Evolutionary conservation across 2,329 filamentous ascomycete species (phyloP).

Genomic region (Microsporum canis): DNA sequence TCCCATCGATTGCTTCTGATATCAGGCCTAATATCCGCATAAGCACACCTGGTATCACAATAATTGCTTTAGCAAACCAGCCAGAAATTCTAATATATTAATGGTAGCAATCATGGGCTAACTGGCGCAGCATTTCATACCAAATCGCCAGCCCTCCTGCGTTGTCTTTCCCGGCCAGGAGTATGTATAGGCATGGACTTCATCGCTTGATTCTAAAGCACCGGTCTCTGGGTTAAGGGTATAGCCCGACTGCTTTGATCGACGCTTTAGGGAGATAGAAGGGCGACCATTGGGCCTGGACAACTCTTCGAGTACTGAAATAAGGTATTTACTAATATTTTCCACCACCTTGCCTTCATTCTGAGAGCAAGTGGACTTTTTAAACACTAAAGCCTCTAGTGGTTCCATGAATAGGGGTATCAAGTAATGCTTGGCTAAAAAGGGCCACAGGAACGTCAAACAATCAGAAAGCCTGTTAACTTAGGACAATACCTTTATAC

Average conservation of each 20-base stretch:
- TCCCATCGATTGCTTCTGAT: constrained; percentile 39
- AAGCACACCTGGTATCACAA: constrained; percentile 37
- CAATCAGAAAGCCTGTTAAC: neutral
- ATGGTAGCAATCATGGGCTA: neutral
- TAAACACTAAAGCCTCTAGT: neutral
- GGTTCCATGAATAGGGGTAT: neutral
- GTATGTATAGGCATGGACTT: constrained; percentile 24
- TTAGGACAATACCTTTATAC: neutral
- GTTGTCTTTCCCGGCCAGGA: constrained; percentile 45
- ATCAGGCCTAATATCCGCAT: constrained; percentile 47
- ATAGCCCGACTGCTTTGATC: constrained; percentile 14
- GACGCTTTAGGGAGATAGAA: constrained; percentile 20
- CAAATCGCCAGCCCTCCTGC: constrained; percentile 49
- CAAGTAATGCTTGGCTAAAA: neutral
- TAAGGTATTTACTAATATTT: constrained; percentile 24
- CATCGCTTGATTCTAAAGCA: constrained; percentile 19
- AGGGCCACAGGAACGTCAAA: neutral
- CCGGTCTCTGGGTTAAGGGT: constrained; percentile 22
- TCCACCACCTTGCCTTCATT: constrained; percentile 17
- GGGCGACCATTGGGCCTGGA: constrained; percentile 20
- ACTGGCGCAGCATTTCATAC: constrained; percentile 22
- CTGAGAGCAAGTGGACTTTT: neutral
- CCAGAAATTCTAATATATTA: neutral
- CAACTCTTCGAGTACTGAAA: constrained; percentile 20
- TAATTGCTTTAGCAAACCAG: neutral